phyloP scores from a whole-genome alignment of 331 rosid genomes.

The Malus hybrid region DNA sequence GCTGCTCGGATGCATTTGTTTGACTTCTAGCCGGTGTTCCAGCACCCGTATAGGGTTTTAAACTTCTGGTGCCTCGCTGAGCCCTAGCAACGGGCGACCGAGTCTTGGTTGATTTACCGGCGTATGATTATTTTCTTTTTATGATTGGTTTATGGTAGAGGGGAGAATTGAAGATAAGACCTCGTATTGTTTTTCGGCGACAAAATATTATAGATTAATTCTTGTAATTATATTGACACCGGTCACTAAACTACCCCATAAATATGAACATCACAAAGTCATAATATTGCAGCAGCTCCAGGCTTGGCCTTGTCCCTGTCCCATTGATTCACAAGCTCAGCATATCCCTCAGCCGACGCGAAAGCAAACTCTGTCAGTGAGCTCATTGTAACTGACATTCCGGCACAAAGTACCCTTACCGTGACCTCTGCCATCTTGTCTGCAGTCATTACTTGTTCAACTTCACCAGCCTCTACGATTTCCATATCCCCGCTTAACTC shows the following conservation, averaged over 20 bases:
- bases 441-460: constrained; percentile 59
- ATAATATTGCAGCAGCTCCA: constrained; percentile 5
- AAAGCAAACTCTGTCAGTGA: constrained; percentile 56
- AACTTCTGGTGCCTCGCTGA: neutral
- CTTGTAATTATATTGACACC: constrained; percentile 21
- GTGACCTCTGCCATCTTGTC: constrained; percentile 73
- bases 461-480: constrained; percentile 49
- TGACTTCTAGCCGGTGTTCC: neutral
- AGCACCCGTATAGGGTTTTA: neutral
- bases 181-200: no score
- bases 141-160: no score
- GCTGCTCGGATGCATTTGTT: neutral
- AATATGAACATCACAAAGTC: constrained; percentile 9
- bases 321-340: constrained; percentile 50
- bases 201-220: no score
- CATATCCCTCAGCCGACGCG: constrained; percentile 55
- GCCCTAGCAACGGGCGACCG: neutral
- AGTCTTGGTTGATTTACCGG: neutral
- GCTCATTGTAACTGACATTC: constrained; percentile 69
- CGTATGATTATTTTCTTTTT: no score
- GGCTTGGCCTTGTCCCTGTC: constrained; percentile 20
- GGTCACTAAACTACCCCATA: constrained; percentile 35
- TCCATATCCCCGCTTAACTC: constrained; percentile 39
- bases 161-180: no score
- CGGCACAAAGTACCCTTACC: constrained; percentile 69